Evolutionary conservation across 2,329 filamentous ascomycete genomes (phyloP), one percentile per base, ranked within the genome.

Genomic region (Monosporascus sp.): DNA sequence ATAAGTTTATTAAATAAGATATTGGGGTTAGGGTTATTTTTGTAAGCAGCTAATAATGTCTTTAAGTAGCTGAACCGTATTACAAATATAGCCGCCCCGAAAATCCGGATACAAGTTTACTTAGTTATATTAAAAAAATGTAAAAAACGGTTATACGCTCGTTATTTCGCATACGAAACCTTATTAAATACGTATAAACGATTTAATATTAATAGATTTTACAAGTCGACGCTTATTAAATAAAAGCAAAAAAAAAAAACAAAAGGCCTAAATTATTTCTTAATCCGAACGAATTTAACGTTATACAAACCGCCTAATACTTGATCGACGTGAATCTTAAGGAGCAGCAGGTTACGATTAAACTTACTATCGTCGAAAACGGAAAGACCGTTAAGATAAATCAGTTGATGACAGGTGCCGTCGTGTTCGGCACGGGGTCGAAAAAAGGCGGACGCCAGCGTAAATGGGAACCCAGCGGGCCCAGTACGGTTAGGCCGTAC

Each of bases 131-230:
- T 9, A 78, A 77, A 74, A 15, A 62, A 68, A 2, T 87, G 84
- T 63, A 76, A 75, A 49, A 77, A 75, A 51, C 87, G 84, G 84
- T 76, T 87, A 55, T 84, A 87, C 60, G 76, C 82, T 52, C 77
- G 83, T 46, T 87, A 84, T 59, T 71, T 87, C 17, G 71, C 76
- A 35, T 76, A 83, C 60, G 77, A 81, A 14, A 74, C 78, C 4
- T 72, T 85, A 14, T 68, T 72, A 61, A 72, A 72, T 31, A 76
- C 78, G 0, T 82, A 73, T 62, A 70, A 76, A 28, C 72, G 73
- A 51, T 68, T 84, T 7, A 78, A 80, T 38, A 71, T 66, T 49
- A 73, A 78, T 52, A 78, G 73, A 56, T 78, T 80, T 3, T 77
- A 82, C 59, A 65, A 71, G 41, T 60, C 68, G 11, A 63, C 69